Conservation (phyloP, 768 basidiomycete genomes). For the Gloeopeniophorella convolvens region DNA sequence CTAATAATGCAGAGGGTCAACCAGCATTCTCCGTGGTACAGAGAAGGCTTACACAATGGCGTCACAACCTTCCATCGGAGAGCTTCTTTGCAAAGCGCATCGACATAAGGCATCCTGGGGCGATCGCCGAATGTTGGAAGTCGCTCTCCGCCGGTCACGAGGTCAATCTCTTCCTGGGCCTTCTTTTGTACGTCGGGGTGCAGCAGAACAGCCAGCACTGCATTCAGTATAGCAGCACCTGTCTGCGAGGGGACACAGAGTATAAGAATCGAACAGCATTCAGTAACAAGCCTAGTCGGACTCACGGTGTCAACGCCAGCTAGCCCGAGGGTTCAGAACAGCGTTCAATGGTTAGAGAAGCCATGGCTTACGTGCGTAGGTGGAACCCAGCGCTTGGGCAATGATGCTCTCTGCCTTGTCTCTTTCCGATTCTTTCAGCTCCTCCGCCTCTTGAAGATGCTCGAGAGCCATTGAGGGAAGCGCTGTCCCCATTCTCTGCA, state of each 20-base stretch:
- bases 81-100: constrained; percentile 21
- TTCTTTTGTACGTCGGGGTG: constrained; percentile 17
- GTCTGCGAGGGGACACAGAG: too few species aligned
- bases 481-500: constrained; percentile 5
- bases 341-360: too few species aligned
- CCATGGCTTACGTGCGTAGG: background rate
- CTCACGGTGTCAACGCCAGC: too few species aligned
- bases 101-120: constrained; percentile 19
- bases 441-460: constrained; percentile 1
- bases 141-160: constrained; percentile 15
- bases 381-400: background rate
- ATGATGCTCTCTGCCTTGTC: background rate
- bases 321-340: too few species aligned
- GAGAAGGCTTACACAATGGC: constrained; percentile 14
- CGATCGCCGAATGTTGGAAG: constrained; percentile 22
- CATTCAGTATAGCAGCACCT: too few species aligned
- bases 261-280: too few species aligned
- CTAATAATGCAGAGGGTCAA: background rate
- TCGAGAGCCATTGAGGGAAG: constrained; percentile 3
- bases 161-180: constrained; percentile 22
- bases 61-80: constrained; percentile 15
- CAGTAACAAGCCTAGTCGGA: too few species aligned
- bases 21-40: too few species aligned
- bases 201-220: constrained; percentile 17
- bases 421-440: background rate